A percentile compares a stretch with the other conserved stretches of the same genome.
Evolutionary conservation across 805 yeast species (phyloP).

Genomic region (Candida sithepensis): DNA sequence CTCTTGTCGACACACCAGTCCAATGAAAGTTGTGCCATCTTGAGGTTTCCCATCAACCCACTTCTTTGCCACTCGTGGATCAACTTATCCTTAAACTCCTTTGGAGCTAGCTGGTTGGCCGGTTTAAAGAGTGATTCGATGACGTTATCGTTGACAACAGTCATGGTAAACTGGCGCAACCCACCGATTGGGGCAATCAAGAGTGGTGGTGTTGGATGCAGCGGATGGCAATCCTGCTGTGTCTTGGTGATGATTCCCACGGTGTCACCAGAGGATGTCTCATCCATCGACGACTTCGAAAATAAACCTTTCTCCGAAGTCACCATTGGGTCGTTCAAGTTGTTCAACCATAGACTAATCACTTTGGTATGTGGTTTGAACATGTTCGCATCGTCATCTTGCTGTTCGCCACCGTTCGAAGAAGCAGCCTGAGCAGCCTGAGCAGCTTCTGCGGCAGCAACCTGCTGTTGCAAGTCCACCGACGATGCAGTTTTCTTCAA

Average conservation of each 20-base stretch:
- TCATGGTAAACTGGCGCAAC: constrained; percentile 35
- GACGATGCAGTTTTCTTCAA: constrained; percentile 15
- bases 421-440: no score
- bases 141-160: constrained; percentile 21
- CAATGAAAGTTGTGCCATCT: constrained; percentile 30
- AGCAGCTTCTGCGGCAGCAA: background rate
- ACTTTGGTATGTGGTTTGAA: constrained; percentile 30
- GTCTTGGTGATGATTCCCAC: constrained; percentile 13
- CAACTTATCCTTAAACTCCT: constrained; percentile 13
- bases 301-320: constrained; percentile 19
- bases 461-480: constrained; percentile 4
- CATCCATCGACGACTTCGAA: constrained; percentile 13
- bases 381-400: constrained; percentile 11
- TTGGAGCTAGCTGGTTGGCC: constrained; percentile 3
- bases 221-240: background rate
- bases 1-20: constrained; percentile 31
- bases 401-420: no score
- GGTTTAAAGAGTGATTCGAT: constrained; percentile 16
- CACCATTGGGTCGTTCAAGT: constrained; percentile 21
- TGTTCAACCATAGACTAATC: constrained; percentile 29
- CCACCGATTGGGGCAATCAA: constrained; percentile 41
- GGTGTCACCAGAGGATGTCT: constrained; percentile 12
- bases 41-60: constrained; percentile 25
- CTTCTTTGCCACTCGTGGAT: constrained; percentile 19
- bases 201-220: no score